Conservation (phyloP, 78 protist genomes). For the Chrysochromulina tobinii region DNA sequence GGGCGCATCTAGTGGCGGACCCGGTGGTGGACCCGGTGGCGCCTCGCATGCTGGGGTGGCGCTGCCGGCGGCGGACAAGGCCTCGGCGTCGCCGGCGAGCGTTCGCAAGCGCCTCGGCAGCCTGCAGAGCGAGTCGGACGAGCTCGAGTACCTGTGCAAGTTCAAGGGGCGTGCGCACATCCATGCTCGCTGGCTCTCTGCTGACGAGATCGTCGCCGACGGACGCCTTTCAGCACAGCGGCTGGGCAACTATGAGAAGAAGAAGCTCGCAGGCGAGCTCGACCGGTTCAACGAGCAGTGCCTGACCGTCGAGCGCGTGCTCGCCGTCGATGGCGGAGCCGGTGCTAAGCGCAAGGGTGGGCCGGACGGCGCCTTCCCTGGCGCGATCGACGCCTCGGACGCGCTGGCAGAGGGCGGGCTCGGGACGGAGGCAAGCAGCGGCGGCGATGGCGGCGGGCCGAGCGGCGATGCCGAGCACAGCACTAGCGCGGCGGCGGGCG, state of each 20-base stretch:
- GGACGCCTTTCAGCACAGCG: background rate
- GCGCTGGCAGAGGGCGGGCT: background rate
- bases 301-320: background rate
- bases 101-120: background rate
- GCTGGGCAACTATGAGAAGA: background rate
- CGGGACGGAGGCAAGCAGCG: no score
- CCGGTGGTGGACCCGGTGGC: background rate
- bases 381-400: background rate
- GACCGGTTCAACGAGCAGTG: background rate
- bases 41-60: background rate
- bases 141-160: slow-evolving; percentile 1
- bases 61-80: background rate
- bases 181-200: background rate
- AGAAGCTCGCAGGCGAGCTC: no score
- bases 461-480: no score
- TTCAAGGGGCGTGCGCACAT: background rate
- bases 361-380: background rate
- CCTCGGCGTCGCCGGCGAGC: no score
- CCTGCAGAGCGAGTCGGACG: background rate
- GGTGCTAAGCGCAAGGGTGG: background rate
- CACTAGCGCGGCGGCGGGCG: background rate
- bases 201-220: background rate
- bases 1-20: background rate
- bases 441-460: no score
- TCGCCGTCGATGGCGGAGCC: background rate